Conservation (phyloP, 177 flowering plant genomes). For the Vitis hybrid region DNA sequence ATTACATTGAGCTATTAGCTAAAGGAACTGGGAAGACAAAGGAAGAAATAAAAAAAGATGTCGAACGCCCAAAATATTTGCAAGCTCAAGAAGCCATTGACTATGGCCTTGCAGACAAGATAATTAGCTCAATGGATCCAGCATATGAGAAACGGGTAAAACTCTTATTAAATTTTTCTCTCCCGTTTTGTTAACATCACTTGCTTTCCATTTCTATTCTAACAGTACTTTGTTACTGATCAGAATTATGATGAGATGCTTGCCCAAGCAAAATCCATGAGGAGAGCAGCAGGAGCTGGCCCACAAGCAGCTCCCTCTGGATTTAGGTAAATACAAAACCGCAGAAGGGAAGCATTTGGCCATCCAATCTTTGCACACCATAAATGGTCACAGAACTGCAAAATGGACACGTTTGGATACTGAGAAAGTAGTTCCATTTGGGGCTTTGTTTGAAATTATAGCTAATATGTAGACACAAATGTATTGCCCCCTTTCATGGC, state of each 20-base stretch:
- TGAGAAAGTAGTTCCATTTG: not conserved
- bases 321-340: constrained; percentile 35
- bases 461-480: not conserved
- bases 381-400: not conserved
- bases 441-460: not conserved
- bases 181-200: not conserved
- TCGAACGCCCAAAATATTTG: constrained; percentile 64
- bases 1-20: constrained; percentile 68
- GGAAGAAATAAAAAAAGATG: constrained; percentile 69
- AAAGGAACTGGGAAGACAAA: constrained; percentile 77
- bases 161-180: not conserved
- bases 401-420: not conserved
- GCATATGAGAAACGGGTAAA: constrained; percentile 70
- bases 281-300: constrained; percentile 41
- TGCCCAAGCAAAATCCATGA: constrained; percentile 62
- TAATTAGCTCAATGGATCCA: constrained; percentile 47
- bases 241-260: constrained; percentile 71
- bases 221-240: not conserved
- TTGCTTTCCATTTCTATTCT: not conserved
- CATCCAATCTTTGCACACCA: not conserved
- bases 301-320: constrained; percentile 72
- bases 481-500: not conserved
- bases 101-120: constrained; percentile 86
- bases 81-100: constrained; percentile 73
- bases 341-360: not conserved